Conservation (phyloP, 805 yeast genomes). For the Hanseniaspora lindneri region DNA sequence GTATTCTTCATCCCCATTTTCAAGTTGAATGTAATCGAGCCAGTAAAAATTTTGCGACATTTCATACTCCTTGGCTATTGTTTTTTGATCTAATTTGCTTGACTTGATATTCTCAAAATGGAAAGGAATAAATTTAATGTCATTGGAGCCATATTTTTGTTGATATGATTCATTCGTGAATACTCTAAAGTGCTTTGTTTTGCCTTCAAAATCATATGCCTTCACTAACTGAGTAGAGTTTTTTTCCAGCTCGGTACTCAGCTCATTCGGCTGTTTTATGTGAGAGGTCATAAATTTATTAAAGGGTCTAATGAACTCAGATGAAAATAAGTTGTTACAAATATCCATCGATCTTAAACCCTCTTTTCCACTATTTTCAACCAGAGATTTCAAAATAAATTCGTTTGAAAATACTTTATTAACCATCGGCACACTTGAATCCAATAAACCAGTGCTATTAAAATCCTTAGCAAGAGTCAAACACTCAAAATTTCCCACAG, state of each 20-base stretch:
- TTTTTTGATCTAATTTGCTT: not conserved
- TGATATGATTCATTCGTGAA: slow-evolving; percentile 36
- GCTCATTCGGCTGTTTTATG: slow-evolving; percentile 32
- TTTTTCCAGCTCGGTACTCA: slow-evolving; percentile 21
- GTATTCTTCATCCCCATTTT: not conserved
- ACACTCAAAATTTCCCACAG: not conserved
- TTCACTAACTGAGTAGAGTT: slow-evolving; percentile 38
- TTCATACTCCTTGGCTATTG: not conserved
- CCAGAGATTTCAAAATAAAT: slow-evolving; percentile 47
- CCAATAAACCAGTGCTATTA: not conserved
- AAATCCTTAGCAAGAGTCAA: not conserved
- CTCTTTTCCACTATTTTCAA: slow-evolving; percentile 30
- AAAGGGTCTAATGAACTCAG: slow-evolving; percentile 40
- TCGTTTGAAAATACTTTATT: slow-evolving; percentile 53
- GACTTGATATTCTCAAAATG: slow-evolving; percentile 20
- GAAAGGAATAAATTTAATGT: slow-evolving; percentile 22
- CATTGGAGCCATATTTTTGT: slow-evolving; percentile 24
- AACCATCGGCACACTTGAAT: not conserved
- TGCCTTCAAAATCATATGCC: slow-evolving; percentile 62
- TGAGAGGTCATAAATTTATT: slow-evolving; percentile 41
- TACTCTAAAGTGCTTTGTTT: slow-evolving; percentile 59
- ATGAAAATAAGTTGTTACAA: slow-evolving; percentile 41
- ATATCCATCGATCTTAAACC: slow-evolving; percentile 57
- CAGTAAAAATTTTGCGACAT: not conserved
- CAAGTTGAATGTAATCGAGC: not conserved